Evolutionary conservation across 2,329 filamentous ascomycete species (phyloP).

Genomic region (Drechslerella stenobrocha): DNA sequence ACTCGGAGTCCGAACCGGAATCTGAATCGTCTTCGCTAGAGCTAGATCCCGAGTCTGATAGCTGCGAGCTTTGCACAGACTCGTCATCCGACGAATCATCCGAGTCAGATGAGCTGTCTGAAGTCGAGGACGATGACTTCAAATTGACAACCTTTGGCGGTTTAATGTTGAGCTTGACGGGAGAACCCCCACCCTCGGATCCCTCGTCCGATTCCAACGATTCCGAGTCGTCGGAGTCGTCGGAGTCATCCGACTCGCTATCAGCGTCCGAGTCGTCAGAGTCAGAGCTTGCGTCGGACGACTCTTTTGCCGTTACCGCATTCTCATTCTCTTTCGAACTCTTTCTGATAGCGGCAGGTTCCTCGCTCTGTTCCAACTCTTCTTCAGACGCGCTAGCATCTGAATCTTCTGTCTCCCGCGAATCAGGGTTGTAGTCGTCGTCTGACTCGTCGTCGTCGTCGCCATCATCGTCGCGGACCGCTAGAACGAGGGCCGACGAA

Average conservation of each 20-base stretch:
- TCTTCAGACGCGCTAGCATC: constrained; percentile 17
- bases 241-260: not conserved
- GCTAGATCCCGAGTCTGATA: constrained; percentile 17
- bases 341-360: not conserved
- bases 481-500: constrained; percentile 26
- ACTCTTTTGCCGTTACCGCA: not conserved
- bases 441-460: constrained; percentile 26
- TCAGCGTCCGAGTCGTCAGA: constrained; percentile 14
- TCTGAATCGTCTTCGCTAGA: constrained; percentile 4
- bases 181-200: constrained; percentile 1
- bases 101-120: constrained; percentile 4
- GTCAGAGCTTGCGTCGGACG: not conserved
- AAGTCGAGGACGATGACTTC: not conserved
- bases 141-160: not conserved
- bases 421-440: constrained; percentile 33
- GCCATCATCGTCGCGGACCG: constrained; percentile 19
- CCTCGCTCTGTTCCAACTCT: constrained; percentile 1
- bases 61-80: constrained; percentile 1
- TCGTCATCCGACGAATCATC: constrained; percentile 14
- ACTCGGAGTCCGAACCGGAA: constrained; percentile 23
- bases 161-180: constrained; percentile 6
- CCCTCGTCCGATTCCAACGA: not conserved
- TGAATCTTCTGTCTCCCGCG: constrained; percentile 30
- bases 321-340: too few species aligned
- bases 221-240: not conserved